Conservation (phyloP, 441 rosid genomes). For the Raphanus hybrid region DNA sequence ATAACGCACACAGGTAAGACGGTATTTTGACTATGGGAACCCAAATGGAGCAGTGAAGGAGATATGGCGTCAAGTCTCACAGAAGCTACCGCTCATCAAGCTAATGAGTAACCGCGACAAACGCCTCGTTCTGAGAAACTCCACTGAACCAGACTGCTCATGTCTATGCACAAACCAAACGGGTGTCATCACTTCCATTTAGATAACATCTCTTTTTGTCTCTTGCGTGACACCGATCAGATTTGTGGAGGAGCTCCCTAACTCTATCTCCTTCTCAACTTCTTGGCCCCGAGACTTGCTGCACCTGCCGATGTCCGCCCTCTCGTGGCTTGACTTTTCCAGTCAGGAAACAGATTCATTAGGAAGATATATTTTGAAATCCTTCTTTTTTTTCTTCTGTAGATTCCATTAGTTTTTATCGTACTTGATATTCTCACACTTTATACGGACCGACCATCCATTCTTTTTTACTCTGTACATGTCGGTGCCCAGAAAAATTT, state of each 20-base stretch:
- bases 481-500: background rate
- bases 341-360: slow-evolving; percentile 24
- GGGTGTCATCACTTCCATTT: slow-evolving; percentile 51
- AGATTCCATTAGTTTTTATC: slow-evolving; percentile 32
- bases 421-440: slow-evolving; percentile 28
- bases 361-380: slow-evolving; percentile 30
- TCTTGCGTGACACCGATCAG: slow-evolving; percentile 9
- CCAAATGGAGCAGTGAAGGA: slow-evolving; percentile 83
- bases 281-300: slow-evolving; percentile 8
- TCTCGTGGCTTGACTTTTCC: slow-evolving; percentile 7
- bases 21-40: slow-evolving; percentile 68
- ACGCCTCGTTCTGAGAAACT: slow-evolving; percentile 64
- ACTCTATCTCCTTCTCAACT: slow-evolving; percentile 18
- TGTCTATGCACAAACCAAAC: slow-evolving; percentile 81
- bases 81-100: slow-evolving; percentile 83
- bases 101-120: slow-evolving; percentile 83
- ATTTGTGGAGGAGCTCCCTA: slow-evolving; percentile 21
- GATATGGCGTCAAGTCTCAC: slow-evolving; percentile 85
- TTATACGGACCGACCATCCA: slow-evolving; percentile 31
- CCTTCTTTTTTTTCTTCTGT: slow-evolving; percentile 13
- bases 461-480: slow-evolving; percentile 28
- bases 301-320: slow-evolving; percentile 4
- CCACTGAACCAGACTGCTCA: slow-evolving; percentile 67
- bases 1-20: slow-evolving; percentile 58
- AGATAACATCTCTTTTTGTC: slow-evolving; percentile 25